These are phyloP conservation scores for Metrosideros polymorpha DNA, from an alignment of 441 rosid genomes.

Conservation along the genomic window DNA sequence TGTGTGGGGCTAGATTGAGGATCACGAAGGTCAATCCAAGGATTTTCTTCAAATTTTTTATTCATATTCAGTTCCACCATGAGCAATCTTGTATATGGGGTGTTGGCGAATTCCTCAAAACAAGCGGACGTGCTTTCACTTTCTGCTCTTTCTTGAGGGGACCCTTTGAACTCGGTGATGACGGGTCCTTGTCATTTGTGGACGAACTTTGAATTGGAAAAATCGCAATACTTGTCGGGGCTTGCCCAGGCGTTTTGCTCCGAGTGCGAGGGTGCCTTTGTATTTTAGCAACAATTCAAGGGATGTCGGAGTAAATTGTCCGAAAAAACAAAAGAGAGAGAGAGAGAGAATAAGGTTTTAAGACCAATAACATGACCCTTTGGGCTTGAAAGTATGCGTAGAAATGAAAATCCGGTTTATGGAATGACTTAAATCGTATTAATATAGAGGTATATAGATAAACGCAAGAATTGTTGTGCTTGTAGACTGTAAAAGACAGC, in stretches of 20 bases:
- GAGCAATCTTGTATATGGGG: background rate
- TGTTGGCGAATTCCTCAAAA: background rate
- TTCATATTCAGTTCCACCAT: background rate
- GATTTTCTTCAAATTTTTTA: background rate
- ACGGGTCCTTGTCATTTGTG: background rate
- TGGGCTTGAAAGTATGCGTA: background rate
- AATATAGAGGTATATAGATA: background rate
- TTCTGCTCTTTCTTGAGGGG: background rate
- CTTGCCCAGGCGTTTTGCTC: background rate
- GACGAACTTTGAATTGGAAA: background rate
- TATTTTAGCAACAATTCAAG: background rate
- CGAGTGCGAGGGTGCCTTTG: background rate
- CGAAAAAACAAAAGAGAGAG: background rate
- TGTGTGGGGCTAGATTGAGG: background rate
- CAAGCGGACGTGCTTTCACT: background rate
- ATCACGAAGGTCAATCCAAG: background rate
- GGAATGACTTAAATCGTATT: background rate
- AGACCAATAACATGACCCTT: background rate
- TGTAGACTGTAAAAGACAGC: background rate
- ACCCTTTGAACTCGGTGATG: background rate
- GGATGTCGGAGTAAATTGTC: background rate
- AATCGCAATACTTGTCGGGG: background rate
- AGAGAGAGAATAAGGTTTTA: background rate
- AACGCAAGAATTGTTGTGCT: background rate
- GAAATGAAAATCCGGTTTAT: background rate